Conservation (phyloP, 2,329 filamentous ascomycete genomes). For the Botrytis paeoniae region DNA sequence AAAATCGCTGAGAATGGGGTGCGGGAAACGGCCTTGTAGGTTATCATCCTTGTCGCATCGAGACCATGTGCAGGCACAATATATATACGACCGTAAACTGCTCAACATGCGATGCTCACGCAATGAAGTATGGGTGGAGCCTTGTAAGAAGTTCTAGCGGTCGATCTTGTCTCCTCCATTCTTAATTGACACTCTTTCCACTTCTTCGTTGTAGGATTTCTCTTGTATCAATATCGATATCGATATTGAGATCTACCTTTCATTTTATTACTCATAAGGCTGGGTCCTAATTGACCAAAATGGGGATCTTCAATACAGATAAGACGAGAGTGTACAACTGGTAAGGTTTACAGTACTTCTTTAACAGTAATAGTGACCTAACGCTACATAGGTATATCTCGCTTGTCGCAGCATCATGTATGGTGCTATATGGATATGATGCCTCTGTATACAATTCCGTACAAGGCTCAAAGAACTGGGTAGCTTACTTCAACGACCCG, state of each 20-base stretch:
- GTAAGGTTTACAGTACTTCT: not conserved
- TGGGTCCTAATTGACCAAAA: not conserved
- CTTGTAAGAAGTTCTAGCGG: not conserved
- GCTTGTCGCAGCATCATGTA: constrained; percentile 65
- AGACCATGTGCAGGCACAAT: not conserved
- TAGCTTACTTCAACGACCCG: constrained; percentile 54
- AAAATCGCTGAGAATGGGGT: not conserved
- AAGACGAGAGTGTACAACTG: constrained; percentile 18
- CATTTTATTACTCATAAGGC: not conserved
- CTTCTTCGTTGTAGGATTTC: not conserved
- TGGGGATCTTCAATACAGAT: not conserved
- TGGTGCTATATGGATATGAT: constrained; percentile 74
- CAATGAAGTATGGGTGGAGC: not conserved
- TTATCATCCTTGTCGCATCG: constrained; percentile 7
- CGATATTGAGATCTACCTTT: not conserved
- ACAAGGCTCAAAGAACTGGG: constrained; percentile 65
- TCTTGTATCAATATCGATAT: not conserved
- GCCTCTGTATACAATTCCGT: constrained; percentile 72
- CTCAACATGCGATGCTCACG: not conserved
- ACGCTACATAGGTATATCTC: constrained; percentile 58
- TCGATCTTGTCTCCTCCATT: not conserved
- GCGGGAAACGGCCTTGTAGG: constrained; percentile 1
- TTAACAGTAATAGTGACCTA: not conserved
- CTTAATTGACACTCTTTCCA: not conserved
- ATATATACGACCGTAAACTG: constrained; percentile 7